A percentile compares a stretch with the other conserved stretches of the same genome.
Evolutionary conservation across 73 alveolate genomes (phyloP).

Genomic region (Symbiodinium natans): DNA sequence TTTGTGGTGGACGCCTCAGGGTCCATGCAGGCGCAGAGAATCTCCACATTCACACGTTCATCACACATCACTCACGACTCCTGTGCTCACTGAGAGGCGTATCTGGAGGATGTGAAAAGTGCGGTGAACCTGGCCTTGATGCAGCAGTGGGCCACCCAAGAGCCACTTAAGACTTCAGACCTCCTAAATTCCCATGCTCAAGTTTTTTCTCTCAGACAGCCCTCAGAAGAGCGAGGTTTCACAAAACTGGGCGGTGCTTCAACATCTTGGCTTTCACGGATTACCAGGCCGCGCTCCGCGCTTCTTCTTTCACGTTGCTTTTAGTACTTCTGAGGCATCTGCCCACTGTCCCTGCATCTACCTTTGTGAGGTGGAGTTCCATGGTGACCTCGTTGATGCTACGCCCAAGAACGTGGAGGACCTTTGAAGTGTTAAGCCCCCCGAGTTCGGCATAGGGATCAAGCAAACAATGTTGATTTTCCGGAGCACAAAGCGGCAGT

Average conservation of each 20-base stretch:
- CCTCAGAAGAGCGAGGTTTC: constrained; percentile 7
- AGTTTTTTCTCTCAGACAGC: background rate
- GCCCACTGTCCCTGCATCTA: background rate
- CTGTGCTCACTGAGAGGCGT: background rate
- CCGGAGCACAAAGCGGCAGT: too few species aligned
- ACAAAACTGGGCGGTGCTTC: constrained; percentile 44
- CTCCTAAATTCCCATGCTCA: background rate
- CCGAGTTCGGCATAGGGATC: too few species aligned
- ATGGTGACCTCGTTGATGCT: constrained; percentile 33
- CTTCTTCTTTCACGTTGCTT: background rate
- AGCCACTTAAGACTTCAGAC: background rate
- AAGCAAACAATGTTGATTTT: too few species aligned
- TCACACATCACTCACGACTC: background rate
- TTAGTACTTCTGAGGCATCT: background rate
- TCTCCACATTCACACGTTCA: background rate
- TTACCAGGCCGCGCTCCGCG: background rate
- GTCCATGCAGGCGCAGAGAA: constrained; percentile 55
- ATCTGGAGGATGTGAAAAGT: constrained; percentile 55
- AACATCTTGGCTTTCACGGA: constrained; percentile 70
- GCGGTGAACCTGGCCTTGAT: constrained; percentile 78
- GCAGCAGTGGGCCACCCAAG: constrained; percentile 11
- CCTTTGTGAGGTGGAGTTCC: constrained; percentile 12
- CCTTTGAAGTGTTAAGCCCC: too few species aligned
- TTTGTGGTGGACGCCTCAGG: constrained; percentile 58
- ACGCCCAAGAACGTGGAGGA: constrained; percentile 57